Evolutionary conservation across 2,329 filamentous ascomycete genomes (phyloP), one percentile per base, ranked within the genome.

Genomic region (Talaromyces funiculosus): DNA sequence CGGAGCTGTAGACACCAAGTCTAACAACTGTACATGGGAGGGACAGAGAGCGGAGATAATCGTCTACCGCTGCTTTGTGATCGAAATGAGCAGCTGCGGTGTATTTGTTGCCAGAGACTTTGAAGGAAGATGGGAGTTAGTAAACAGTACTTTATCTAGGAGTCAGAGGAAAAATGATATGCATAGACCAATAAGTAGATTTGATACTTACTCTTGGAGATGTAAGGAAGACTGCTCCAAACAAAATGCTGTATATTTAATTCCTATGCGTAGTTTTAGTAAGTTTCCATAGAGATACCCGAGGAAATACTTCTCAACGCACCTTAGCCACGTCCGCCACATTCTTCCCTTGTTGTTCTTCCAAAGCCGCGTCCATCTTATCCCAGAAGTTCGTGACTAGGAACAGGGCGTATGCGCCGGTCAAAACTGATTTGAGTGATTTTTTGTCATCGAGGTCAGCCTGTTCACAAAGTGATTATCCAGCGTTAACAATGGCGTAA

Each of bases 11-110:
- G 59, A 75, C 75, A 0, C 76, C 84, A 0, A 82, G 78, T n/a
- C 78, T 70, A 66, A 83, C 79, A 67, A 85, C 84, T 0, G 82
- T 79, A 16, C 74, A 76, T 0, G 78, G 77, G 3, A 86, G 69
- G 0, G 76, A 77, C 4, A 81, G 71, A 0, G 66, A 59, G 16
- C 80, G 78, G 51, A 84, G 79, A 67, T 86, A 84, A 20, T 75
- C 66, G 64, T 84, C 82, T 0, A 83, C 77, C 10, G 78, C 71
- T 18, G 83, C 83, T 67, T 86, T 86, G 68, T 70, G 73, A 69
- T 86, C 84, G 62, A 86, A 86, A 65, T 83, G 80, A 64, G 76
- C 62, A 4, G 75, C 73, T 24, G 73, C 63, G 18, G 61, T 68
- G 14, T 75, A 66, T 20, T 68, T 69, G 6, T 75, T 75, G 24